Conservation (phyloP, 495 filamentous ascomycete species). For the Podospora bellae-mahoneyi region DNA sequence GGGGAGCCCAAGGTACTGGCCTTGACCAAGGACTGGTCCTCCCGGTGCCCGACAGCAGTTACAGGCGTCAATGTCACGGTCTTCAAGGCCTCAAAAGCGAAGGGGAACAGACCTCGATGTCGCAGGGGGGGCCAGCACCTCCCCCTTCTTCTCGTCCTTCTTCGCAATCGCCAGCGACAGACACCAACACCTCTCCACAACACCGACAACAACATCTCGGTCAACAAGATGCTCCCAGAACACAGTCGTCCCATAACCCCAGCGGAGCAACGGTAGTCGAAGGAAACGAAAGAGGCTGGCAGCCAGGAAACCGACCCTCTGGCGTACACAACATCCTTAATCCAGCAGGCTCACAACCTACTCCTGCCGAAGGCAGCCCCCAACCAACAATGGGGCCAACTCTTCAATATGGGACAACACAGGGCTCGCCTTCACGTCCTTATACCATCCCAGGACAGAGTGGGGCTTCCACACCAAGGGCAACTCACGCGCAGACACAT, state of each 20-base stretch:
- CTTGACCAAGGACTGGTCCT: conserved; percentile 21
- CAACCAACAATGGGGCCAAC: conserved; percentile 26
- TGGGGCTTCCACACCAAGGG: conserved; percentile 27
- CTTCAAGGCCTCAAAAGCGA: conserved; percentile 45
- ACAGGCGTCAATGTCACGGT: conserved; percentile 54
- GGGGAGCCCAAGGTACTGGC: conserved; percentile 34
- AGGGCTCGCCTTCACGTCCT: conserved; percentile 34
- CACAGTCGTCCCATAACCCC: conserved; percentile 33
- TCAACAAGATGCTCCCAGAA: conserved; percentile 27
- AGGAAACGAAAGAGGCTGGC: conserved; percentile 35
- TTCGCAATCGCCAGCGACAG: conserved; percentile 31
- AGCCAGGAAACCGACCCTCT: conserved; percentile 40
- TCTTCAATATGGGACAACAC: conserved; percentile 25
- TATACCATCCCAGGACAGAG: conserved; percentile 31
- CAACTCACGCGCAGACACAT: conserved; percentile 18
- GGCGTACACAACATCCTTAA: conserved; percentile 54
- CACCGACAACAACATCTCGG: conserved; percentile 23
- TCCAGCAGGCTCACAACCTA: conserved; percentile 36
- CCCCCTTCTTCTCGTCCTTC: conserved; percentile 43
- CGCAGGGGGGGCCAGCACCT: conserved; percentile 52
- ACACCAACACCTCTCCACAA: conserved; percentile 30
- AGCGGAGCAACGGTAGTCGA: conserved; percentile 25
- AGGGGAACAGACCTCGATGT: conserved; percentile 61
- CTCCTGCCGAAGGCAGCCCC: conserved; percentile 11
- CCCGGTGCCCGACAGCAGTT: conserved; percentile 18